Percentiles rank a stretch among this genome's conserved stretches.
phyloP scores from a whole-genome alignment of 352 stramenopile species.

The Phytophthora sojae region DNA sequence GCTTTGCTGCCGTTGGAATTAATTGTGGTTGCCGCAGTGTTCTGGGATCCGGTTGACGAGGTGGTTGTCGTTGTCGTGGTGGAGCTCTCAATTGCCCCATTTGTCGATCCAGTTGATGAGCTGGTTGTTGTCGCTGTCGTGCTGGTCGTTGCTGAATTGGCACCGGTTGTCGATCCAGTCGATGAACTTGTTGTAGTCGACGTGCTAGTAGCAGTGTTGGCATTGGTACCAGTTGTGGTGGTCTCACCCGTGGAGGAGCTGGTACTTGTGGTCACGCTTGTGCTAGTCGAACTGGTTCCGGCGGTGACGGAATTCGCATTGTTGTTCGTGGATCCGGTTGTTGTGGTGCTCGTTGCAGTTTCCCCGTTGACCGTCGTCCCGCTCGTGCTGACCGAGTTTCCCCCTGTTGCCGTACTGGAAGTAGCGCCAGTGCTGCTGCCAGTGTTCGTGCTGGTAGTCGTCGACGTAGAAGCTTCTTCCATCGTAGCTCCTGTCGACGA shows the following conservation, averaged over 20 bases:
- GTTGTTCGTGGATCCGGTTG: conserved; percentile 10
- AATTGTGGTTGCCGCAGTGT: background rate
- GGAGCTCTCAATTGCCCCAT: conserved; percentile 6
- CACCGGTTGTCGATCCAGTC: background rate
- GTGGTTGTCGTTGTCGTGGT: conserved; percentile 11
- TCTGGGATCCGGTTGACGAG: conserved; percentile 14
- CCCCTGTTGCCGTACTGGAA: conserved; percentile 10
- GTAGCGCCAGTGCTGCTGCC: conserved; percentile 2
- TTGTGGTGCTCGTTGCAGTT: background rate
- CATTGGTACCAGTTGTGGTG: background rate
- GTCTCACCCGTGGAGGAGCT: conserved; percentile 1
- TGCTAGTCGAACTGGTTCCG: conserved; percentile 11
- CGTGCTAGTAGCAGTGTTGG: conserved; percentile 1
- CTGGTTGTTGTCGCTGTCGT: conserved; percentile 4
- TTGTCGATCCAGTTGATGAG: conserved; percentile 17
- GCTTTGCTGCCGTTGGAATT: conserved; percentile 9
- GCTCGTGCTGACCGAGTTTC: conserved; percentile 15
- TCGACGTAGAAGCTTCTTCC: conserved; percentile 17
- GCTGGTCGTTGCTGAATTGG: conserved; percentile 1
- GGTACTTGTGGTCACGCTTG: conserved; percentile 8
- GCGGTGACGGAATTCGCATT: conserved; percentile 1
- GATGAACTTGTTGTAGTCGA: conserved; percentile 1
- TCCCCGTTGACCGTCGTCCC: conserved; percentile 6
- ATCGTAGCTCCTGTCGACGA: conserved; percentile 19
- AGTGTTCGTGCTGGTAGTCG: conserved; percentile 2